phyloP scores from a whole-genome alignment of 306 rosid genomes.

The Malus sylvestris region DNA sequence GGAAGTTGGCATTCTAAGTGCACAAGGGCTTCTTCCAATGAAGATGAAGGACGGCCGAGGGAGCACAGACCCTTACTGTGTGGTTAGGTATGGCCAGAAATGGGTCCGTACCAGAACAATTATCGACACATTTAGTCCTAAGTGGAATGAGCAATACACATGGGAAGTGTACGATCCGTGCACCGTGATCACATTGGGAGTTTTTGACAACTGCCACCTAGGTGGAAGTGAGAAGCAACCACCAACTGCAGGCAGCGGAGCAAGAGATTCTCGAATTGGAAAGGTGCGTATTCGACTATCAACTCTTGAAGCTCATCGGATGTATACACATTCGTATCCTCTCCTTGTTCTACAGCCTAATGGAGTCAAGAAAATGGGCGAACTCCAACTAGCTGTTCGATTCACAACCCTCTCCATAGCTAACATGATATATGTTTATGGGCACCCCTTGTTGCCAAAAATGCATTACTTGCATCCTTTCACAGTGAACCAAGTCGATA shows the following conservation, averaged over 20 bases:
- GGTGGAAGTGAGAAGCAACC: slow-evolving; percentile 48
- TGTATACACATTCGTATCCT: slow-evolving; percentile 68
- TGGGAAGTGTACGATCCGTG: slow-evolving; percentile 97
- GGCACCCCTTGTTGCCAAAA: slow-evolving; percentile 89
- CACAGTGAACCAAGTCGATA: slow-evolving; percentile 85
- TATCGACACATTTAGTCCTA: slow-evolving; percentile 62
- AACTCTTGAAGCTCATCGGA: slow-evolving; percentile 68
- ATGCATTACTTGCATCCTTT: slow-evolving; percentile 88
- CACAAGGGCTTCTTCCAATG: slow-evolving; percentile 88
- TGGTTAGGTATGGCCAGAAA: slow-evolving; percentile 86
- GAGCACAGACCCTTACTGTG: slow-evolving; percentile 74
- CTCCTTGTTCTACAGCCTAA: slow-evolving; percentile 71
- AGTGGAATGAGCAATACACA: slow-evolving; percentile 95
- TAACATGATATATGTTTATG: slow-evolving; percentile 58
- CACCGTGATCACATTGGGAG: slow-evolving; percentile 79
- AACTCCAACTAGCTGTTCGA: slow-evolving; percentile 81
- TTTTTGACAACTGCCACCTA: slow-evolving; percentile 76
- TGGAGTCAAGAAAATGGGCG: slow-evolving; percentile 95
- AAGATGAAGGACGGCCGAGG: slow-evolving; percentile 78
- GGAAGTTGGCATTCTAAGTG: slow-evolving; percentile 85
- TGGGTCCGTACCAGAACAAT: slow-evolving; percentile 94
- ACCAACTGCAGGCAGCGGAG: slow-evolving; percentile 21
- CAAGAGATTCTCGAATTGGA: slow-evolving; percentile 68
- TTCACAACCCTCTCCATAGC: slow-evolving; percentile 81
- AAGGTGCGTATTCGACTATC: slow-evolving; percentile 89